Evolutionary conservation across 1,139 yeast genomes (phyloP), one percentile per base, ranked within the genome.

Genomic region (Hyphopichia buzzinii): DNA sequence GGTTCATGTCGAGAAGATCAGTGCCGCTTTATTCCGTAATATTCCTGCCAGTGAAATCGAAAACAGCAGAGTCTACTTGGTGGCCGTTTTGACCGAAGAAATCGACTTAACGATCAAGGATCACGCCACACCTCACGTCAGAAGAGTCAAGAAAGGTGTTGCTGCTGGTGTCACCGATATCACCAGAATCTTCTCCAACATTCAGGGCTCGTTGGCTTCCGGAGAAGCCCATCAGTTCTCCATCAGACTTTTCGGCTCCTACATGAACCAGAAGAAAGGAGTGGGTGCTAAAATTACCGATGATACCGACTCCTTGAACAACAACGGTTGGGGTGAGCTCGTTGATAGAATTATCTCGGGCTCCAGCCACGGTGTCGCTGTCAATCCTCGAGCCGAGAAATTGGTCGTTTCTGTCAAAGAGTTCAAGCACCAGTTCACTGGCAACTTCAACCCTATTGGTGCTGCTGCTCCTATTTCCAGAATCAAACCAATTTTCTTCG

Each of bases 121-220:
- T 13, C 46, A 43, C 13, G 52, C 39, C 25, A 53, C 41, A 23
- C 61, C 52, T 25, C 59, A 54, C 26, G 55, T 78, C n/a, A 59
- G 61, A 34, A 54, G 71, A 38, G 76, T 84, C 31, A 80, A 86
- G 52, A 81, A 83, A 53, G 96, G 96, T 40, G 78, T 88, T 13
- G 95, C 94, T 29, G 90, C 90, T 3, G 96, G 96, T 57, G 94
- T 84, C 13, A 79, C 90, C 30, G 95, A 88, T 60, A 81, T 88
- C 38, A 79, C 95, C 7, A 75, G 95, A 49, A 76, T 87, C 29
- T 86, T 88, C 53, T 76, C 88, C 16, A 72, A 77, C 46, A 78
- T 77, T 44, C 77, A 74, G 40, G 87, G 85, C 29, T 72, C 81
- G 25, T 64, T 79, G 38, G 60, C 72, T 13, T 60, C 81, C 26